Conservation (phyloP, 2,329 filamentous ascomycete species). For the Ascosphaera aggregata region DNA sequence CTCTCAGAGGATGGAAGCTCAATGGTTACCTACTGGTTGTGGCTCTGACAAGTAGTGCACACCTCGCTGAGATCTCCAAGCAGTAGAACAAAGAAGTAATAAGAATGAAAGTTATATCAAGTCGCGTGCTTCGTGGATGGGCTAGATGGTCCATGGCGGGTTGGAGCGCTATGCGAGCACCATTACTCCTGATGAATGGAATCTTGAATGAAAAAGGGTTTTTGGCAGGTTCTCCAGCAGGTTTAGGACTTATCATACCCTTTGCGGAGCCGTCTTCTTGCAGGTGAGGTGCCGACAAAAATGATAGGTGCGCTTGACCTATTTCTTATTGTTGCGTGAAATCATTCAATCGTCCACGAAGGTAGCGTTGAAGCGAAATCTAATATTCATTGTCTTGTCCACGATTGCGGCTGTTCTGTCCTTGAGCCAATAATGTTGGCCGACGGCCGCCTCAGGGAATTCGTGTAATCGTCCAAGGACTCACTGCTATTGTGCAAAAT, state of each 20-base stretch:
- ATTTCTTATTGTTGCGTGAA: conserved; percentile 1
- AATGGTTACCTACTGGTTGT: not conserved
- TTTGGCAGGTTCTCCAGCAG: not conserved
- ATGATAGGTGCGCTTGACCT: not conserved
- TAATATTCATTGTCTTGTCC: not conserved
- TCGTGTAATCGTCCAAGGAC: not conserved
- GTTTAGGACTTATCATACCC: conserved; percentile 1
- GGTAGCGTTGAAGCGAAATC: not conserved
- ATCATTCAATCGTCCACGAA: not conserved
- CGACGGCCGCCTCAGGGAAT: not conserved
- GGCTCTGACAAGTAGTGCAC: not conserved
- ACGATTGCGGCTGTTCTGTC: not conserved
- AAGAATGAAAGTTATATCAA: not conserved
- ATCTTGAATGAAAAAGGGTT: not conserved
- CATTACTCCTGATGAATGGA: not conserved
- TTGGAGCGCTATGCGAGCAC: not conserved
- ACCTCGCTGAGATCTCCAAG: not conserved
- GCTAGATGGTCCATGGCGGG: conserved; percentile 1
- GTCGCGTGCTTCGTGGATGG: not conserved
- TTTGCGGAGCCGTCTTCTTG: conserved; percentile 1
- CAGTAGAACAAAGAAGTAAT: not conserved
- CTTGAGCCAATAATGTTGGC: not conserved
- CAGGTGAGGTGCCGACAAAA: not conserved
- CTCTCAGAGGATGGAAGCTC: not conserved
- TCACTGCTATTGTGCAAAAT: not conserved